Percentiles rank a stretch among this genome's conserved stretches.
These are phyloP conservation scores for Abortiporus biennis DNA, from an alignment of 1,284 basidiomycete genomes.

Conservation along the genomic window DNA sequence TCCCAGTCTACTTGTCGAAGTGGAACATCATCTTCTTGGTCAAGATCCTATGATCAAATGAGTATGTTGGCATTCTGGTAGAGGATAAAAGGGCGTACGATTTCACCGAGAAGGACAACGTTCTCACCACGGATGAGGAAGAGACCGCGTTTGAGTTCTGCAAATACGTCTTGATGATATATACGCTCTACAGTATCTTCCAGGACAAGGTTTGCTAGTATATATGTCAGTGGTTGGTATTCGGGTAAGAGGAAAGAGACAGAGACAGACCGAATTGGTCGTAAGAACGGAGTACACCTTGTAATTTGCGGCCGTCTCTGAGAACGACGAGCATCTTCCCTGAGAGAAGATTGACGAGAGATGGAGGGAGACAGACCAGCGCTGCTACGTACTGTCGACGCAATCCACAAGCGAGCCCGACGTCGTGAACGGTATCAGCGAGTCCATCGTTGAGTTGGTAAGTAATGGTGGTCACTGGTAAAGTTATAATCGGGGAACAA, in stretches of 20 bases:
- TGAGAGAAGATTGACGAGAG: slow-evolving; percentile 28
- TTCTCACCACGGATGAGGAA: slow-evolving; percentile 98
- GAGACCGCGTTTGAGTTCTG: slow-evolving; percentile 82
- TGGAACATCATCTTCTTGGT: slow-evolving; percentile 85
- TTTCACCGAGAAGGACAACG: slow-evolving; percentile 94
- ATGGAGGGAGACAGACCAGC: slow-evolving; percentile 20
- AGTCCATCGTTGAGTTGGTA: slow-evolving; percentile 65
- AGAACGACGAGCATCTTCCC: slow-evolving; percentile 98
- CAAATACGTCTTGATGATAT: slow-evolving; percentile 75
- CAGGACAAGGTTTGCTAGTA: slow-evolving; percentile 87
- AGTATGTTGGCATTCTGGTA: slow-evolving; percentile 2
- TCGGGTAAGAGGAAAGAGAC: not conserved
- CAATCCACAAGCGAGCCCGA: slow-evolving; percentile 95
- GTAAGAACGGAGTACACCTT: slow-evolving; percentile 94
- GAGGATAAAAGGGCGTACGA: slow-evolving; percentile 53
- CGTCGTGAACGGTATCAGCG: slow-evolving; percentile 93
- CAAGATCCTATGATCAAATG: slow-evolving; percentile 69
- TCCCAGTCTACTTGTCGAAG: slow-evolving; percentile 72
- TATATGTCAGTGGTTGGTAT: not conserved
- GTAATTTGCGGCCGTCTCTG: slow-evolving; percentile 92
- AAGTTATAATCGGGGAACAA: too few relatives aligned
- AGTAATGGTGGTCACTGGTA: too few relatives aligned
- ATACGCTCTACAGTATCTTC: slow-evolving; percentile 88
- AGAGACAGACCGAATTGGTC: slow-evolving; percentile 90
- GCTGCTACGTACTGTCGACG: slow-evolving; percentile 91